Evolutionary conservation across 495 filamentous ascomycete genomes (phyloP).

Genomic region (Chaetomium cochliodes): DNA sequence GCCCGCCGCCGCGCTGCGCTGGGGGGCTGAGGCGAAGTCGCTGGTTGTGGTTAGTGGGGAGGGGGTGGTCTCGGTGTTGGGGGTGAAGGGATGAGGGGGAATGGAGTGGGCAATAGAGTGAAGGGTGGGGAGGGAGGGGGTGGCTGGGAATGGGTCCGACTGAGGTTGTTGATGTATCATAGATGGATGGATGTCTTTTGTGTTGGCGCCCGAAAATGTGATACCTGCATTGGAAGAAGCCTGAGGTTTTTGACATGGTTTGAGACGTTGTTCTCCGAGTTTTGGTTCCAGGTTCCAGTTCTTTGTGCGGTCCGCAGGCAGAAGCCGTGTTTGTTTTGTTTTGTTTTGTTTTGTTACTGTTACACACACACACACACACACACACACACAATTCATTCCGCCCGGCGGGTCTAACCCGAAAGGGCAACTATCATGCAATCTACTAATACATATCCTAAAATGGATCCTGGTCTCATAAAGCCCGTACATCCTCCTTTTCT

Average conservation of each 20-base stretch:
- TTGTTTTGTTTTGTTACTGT: too few species aligned
- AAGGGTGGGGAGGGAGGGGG: background rate
- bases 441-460: too few species aligned
- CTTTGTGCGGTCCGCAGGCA: background rate
- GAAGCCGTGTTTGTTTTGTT: background rate
- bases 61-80: constrained; percentile 69
- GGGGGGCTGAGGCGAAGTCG: constrained; percentile 72
- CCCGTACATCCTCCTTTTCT: too few species aligned
- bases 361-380: too few species aligned
- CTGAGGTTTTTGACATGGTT: too few species aligned
- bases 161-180: background rate
- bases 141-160: too few species aligned
- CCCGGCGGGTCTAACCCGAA: too few species aligned
- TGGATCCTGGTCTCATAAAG: too few species aligned
- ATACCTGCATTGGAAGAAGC: constrained; percentile 9
- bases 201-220: constrained; percentile 10
- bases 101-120: background rate
- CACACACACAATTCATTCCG: too few species aligned
- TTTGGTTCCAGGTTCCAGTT: too few species aligned
- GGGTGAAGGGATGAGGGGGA: constrained; percentile 29
- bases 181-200: background rate
- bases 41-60: constrained; percentile 71
- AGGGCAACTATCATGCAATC: too few species aligned
- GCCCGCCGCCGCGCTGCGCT: constrained; percentile 68
- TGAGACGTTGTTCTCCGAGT: too few species aligned